phyloP scores from a whole-genome alignment of 768 basidiomycete genomes.

The Lactarius deliciosus region DNA sequence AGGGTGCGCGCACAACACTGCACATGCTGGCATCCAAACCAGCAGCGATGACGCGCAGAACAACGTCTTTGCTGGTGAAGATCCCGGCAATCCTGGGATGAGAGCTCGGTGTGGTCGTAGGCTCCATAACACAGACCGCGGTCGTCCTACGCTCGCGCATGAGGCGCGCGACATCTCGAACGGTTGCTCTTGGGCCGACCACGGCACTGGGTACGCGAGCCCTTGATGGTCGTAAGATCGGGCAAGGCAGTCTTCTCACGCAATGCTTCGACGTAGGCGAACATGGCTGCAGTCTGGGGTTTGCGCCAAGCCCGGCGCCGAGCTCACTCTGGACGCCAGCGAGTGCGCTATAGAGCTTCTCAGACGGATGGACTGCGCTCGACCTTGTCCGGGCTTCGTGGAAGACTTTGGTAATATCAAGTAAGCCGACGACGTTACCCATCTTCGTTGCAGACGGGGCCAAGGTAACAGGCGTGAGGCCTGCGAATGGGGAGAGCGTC shows the following conservation, averaged over 20 bases:
- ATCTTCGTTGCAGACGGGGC: conserved; percentile 98
- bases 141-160: conserved; percentile 97
- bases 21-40: conserved; percentile 90
- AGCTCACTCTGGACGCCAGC: conserved; percentile 98
- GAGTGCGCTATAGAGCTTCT: conserved; percentile 93
- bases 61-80: conserved; percentile 98
- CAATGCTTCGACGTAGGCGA: conserved; percentile 93
- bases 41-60: conserved; percentile 96
- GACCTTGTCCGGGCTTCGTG: conserved; percentile 96
- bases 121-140: conserved; percentile 97
- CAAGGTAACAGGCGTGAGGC: conserved; percentile 36
- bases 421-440: conserved; percentile 95
- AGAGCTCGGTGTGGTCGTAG: conserved; percentile 38
- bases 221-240: conserved; percentile 94
- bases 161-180: conserved; percentile 88
- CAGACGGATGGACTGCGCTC: conserved; percentile 96
- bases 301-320: conserved; percentile 68
- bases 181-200: conserved; percentile 89
- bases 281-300: conserved; percentile 96
- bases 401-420: conserved; percentile 99
- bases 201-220: conserved; percentile 90
- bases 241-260: conserved; percentile 95
- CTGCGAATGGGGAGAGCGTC: conserved; percentile 9
- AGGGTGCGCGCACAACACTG: conserved; percentile 77
- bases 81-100: conserved; percentile 87